phyloP scores from a whole-genome alignment of 192 early-diverging fungal species.

The Mortierella antarctica region DNA sequence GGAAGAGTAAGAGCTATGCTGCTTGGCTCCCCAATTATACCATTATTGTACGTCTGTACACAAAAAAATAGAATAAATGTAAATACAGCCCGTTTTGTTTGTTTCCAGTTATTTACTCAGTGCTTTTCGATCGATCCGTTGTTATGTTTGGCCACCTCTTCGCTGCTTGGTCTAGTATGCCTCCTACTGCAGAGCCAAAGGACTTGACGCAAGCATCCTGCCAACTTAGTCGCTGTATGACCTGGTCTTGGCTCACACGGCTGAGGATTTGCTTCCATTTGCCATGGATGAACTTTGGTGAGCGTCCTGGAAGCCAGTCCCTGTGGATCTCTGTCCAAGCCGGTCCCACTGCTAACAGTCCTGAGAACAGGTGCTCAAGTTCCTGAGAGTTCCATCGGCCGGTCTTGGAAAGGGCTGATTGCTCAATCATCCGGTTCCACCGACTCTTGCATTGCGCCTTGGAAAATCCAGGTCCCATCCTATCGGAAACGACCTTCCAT shows the following conservation, averaged over 20 bases:
- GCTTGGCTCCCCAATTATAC: too few relatives aligned
- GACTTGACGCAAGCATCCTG: background rate
- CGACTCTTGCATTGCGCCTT: conserved; percentile 23
- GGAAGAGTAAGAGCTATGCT: too few relatives aligned
- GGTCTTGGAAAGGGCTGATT: background rate
- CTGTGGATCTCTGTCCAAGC: conserved; percentile 18
- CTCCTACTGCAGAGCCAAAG: background rate
- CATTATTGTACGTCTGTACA: too few relatives aligned
- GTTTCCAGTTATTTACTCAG: background rate
- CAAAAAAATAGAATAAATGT: background rate
- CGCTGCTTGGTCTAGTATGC: background rate
- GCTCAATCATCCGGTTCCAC: conserved; percentile 13
- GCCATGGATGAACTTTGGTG: conserved; percentile 29
- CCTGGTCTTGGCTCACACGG: conserved; percentile 8
- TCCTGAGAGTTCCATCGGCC: conserved; percentile 22
- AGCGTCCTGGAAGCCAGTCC: conserved; percentile 10
- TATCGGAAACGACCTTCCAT: conserved; percentile 7
- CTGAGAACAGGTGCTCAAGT: conserved; percentile 10
- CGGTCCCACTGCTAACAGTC: background rate
- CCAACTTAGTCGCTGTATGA: conserved; percentile 15
- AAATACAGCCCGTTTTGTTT: background rate
- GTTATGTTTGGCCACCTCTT: conserved; percentile 6
- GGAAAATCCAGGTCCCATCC: conserved; percentile 17
- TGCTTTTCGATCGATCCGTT: background rate
- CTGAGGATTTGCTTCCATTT: conserved; percentile 17